These are phyloP conservation scores for Paraphaeosphaeria sporulosa DNA, from an alignment of 2,329 filamentous ascomycete species.

Conservation along the genomic window DNA sequence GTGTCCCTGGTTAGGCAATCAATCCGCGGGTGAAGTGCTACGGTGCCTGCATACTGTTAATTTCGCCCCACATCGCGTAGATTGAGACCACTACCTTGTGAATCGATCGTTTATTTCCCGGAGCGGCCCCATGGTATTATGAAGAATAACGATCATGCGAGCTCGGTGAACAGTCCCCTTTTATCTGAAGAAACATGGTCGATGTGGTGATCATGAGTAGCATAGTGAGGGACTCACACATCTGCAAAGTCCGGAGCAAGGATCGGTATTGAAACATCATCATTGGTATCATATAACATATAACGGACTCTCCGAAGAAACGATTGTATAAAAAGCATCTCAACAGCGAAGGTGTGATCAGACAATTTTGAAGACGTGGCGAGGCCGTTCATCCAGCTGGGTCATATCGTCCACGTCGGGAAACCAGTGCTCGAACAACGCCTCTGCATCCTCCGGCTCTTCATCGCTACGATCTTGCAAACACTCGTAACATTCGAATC, in stretches of 20 bases:
- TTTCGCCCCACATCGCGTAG: slow-evolving; percentile 18
- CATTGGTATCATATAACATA: background rate
- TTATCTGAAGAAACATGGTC: background rate
- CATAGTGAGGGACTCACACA: background rate
- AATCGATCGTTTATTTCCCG: background rate
- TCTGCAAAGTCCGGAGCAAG: background rate
- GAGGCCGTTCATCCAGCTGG: slow-evolving; percentile 41
- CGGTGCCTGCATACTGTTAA: slow-evolving; percentile 13
- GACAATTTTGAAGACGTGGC: slow-evolving; percentile 40
- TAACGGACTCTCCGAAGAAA: background rate
- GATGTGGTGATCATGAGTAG: background rate
- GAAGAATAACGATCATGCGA: background rate
- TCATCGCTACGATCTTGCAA: slow-evolving; percentile 31
- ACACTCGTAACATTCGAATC: slow-evolving; percentile 48
- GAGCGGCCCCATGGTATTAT: background rate
- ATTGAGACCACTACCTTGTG: slow-evolving; percentile 2
- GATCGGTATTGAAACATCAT: background rate
- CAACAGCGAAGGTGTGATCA: slow-evolving; percentile 12
- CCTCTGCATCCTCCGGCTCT: slow-evolving; percentile 46
- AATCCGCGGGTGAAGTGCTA: slow-evolving; percentile 19
- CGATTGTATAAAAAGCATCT: background rate
- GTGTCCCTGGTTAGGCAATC: slow-evolving; percentile 9
- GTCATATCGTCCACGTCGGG: slow-evolving; percentile 48
- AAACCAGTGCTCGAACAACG: slow-evolving; percentile 46
- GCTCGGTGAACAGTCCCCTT: background rate